These are phyloP conservation scores for Lojkania enalia DNA, from an alignment of 2,329 filamentous ascomycete genomes.

Conservation along the genomic window DNA sequence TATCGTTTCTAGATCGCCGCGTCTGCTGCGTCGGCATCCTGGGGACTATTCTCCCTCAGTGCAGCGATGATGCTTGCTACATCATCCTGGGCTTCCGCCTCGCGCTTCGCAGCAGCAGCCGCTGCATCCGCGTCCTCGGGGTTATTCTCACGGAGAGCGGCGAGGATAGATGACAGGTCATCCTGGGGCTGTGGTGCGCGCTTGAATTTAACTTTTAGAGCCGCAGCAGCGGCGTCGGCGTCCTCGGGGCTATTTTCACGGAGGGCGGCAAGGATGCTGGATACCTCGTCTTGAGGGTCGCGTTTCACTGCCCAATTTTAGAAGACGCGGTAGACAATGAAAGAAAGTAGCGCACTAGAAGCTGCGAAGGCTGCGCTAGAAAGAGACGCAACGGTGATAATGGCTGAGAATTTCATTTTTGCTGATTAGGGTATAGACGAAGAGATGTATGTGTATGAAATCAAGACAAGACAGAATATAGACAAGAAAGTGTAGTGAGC, in stretches of 20 bases:
- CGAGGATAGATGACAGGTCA: conserved; percentile 31
- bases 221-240: conserved; percentile 17
- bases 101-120: neutral
- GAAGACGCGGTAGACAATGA: neutral
- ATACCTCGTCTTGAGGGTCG: conserved; percentile 20
- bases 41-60: conserved; percentile 7
- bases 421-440: conserved; percentile 11
- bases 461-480: conserved; percentile 3
- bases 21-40: conserved; percentile 9
- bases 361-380: conserved; percentile 32
- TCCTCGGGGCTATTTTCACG: conserved; percentile 25
- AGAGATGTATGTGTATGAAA: conserved; percentile 5
- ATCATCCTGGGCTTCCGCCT: conserved; percentile 2
- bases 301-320: conserved; percentile 15
- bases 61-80: conserved; percentile 3
- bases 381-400: conserved; percentile 29
- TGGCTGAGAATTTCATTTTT: conserved; percentile 35
- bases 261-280: conserved; percentile 24
- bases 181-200: conserved; percentile 15
- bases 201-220: conserved; percentile 12
- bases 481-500: conserved; percentile 17
- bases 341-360: conserved; percentile 15
- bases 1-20: neutral
- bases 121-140: conserved; percentile 21
- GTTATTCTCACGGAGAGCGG: conserved; percentile 32